Percentiles rank a stretch among this genome's conserved stretches.
phyloP scores from a whole-genome alignment of 371 early-diverging fungal genomes.

The Entomophthora muscae region DNA sequence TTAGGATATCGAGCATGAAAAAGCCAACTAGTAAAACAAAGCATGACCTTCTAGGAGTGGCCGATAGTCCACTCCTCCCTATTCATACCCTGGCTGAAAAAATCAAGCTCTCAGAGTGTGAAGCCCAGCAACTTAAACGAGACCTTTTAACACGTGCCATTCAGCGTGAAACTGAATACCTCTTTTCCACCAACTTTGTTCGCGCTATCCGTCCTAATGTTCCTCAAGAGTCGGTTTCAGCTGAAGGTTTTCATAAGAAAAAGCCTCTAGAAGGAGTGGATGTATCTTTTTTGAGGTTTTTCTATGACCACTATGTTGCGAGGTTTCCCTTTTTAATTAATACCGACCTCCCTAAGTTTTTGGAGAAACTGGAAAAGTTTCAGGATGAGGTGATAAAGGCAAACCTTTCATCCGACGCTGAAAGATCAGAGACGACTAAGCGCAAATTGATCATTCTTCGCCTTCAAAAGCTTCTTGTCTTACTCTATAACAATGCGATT shows the following conservation, averaged over 20 bases:
- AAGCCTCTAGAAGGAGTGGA: neutral
- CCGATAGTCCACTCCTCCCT: neutral
- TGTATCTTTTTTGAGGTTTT: neutral
- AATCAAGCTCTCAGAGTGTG: neutral
- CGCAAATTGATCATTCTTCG: neutral
- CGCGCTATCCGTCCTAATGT: neutral
- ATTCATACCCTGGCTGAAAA: neutral
- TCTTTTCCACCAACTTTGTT: conserved; percentile 3
- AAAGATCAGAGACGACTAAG: conserved; percentile 7
- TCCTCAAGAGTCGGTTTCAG: neutral
- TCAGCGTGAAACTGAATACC: neutral
- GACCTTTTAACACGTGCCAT: conserved; percentile 6
- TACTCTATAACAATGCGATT: conserved; percentile 5
- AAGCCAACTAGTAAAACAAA: too few relatives aligned
- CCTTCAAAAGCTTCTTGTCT: conserved; percentile 1
- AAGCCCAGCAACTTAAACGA: conserved; percentile 6
- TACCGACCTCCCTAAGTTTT: conserved; percentile 1
- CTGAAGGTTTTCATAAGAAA: neutral
- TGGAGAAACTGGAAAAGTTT: conserved; percentile 6
- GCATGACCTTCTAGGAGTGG: neutral
- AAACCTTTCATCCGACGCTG: conserved; percentile 1
- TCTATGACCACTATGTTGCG: neutral
- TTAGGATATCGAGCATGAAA: too few relatives aligned
- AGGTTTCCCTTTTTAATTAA: conserved; percentile 2
- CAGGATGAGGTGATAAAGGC: conserved; percentile 2